These are phyloP conservation scores for Vitis hybrid DNA, from an alignment of 177 flowering plant species.

Conservation along the genomic window DNA sequence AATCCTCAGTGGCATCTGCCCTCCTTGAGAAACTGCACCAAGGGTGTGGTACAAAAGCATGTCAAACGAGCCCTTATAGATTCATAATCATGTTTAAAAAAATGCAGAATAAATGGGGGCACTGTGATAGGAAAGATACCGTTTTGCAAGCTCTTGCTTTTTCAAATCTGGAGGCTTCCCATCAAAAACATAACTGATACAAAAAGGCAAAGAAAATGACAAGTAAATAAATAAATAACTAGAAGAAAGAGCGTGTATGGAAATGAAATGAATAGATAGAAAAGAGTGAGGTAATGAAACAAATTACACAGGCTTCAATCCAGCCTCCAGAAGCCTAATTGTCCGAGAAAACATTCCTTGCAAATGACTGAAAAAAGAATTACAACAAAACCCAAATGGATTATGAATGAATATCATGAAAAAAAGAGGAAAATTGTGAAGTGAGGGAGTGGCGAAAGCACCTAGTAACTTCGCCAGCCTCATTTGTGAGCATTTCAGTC, in stretches of 20 bases:
- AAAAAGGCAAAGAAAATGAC: background rate
- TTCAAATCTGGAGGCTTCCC: conserved; percentile 94
- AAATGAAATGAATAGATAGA: background rate
- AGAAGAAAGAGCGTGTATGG: background rate
- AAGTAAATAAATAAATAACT: background rate
- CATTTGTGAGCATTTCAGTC: conserved; percentile 89
- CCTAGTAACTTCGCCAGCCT: conserved; percentile 99
- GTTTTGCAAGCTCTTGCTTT: conserved; percentile 86
- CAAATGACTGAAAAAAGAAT: conserved; percentile 61
- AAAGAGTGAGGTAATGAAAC: conserved; percentile 1
- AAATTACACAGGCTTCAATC: conserved; percentile 89
- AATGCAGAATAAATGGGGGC: background rate
- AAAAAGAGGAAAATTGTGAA: background rate
- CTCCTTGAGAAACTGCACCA: conserved; percentile 68
- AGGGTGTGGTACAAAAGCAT: background rate
- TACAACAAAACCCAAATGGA: background rate
- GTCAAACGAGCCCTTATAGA: background rate
- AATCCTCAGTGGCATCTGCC: conserved; percentile 80
- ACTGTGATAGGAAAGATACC: conserved; percentile 36
- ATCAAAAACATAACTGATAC: conserved; percentile 86
- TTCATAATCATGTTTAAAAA: background rate
- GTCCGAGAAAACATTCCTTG: conserved; percentile 95
- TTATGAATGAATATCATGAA: background rate
- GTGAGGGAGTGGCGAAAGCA: conserved; percentile 7
- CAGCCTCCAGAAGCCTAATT: conserved; percentile 90